Evolutionary conservation across 306 rosid genomes (phyloP), one percentile per base, ranked within the genome.

Genomic region (Castanea crenata): DNA sequence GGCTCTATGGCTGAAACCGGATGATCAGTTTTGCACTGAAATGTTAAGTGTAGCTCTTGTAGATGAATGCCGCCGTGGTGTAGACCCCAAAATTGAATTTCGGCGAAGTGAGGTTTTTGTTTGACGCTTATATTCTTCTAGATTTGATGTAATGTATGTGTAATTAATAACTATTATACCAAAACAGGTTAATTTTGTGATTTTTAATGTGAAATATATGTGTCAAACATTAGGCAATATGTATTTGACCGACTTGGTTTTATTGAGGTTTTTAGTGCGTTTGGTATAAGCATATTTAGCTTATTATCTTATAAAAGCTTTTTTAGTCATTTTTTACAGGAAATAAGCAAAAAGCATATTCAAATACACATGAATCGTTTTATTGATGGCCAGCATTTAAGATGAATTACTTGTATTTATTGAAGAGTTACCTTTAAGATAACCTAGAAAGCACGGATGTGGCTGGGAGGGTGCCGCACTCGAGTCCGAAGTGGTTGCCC

Each of bases 21-120:
- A 91, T 29, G 98, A 95, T 79, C 99, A 89, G 55, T 93, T 95
- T 75, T 93, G 96, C 87, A 93, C 98, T 3, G 98, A 95, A 83
- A 93, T 95, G 99, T 71, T 93, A 70, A 93, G 88, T 62, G 55
- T 86, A 87, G 99, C 97, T 71, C 87, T 92, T 35, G 72, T 78
- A 52, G 99, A 94, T 20, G 97, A 94, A 83, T 69, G 93, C 83
- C 88, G 89, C 51, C n/a, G 76, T 18, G 85, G 85, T 16, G 72
- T 81, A 13, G 92, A 90, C 62, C 68, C 84, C 20, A 70, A 75
- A 77, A 54, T 77, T 76, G 86, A 90, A 34, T 84, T 85, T 58
- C 74, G 55, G 72, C 73, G 80, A 76, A 64, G 57, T 31, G 77
- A 78, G 46, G 76, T 76, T 80, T 77, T 55, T 29, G 67, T 87